phyloP scores from a whole-genome alignment of 1,284 basidiomycete species.

The Erythrobasidium hasegawianum region DNA sequence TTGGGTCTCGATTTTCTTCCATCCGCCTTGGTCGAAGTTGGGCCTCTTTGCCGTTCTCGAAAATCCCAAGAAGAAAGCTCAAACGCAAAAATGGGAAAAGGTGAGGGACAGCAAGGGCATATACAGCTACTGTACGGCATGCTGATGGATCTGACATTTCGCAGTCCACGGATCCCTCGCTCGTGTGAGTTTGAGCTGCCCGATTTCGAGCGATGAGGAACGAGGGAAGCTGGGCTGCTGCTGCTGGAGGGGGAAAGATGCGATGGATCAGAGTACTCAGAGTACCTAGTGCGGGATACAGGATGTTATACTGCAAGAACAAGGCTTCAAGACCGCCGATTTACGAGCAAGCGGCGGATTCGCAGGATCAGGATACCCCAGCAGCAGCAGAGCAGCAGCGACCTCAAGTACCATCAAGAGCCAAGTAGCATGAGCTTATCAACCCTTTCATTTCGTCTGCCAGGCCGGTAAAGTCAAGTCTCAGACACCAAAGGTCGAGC shows the following conservation, averaged over 20 bases:
- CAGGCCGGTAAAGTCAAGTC: slow-evolving; percentile 95
- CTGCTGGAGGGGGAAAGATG: no score
- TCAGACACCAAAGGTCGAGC: slow-evolving; percentile 73
- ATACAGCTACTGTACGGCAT: not conserved
- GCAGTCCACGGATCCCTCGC: slow-evolving; percentile 35
- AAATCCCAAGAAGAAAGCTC: not conserved
- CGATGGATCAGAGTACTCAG: no score
- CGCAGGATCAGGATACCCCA: not conserved
- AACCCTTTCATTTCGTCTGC: not conserved
- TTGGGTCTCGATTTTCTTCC: no score
- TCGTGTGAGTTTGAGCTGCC: slow-evolving; percentile 22
- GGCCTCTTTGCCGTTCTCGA: no score
- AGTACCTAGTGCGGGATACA: no score
- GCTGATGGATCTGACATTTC: not conserved
- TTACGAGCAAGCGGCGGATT: no score
- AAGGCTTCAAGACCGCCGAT: no score
- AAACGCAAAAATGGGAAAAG: slow-evolving; percentile 30
- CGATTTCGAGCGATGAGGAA: no score
- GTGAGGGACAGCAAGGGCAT: slow-evolving; percentile 6
- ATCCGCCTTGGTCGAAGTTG: no score
- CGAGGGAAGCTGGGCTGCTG: no score
- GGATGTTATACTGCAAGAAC: no score
- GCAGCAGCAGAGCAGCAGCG: slow-evolving; percentile 2
- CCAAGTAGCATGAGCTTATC: slow-evolving; percentile 4
- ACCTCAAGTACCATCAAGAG: not conserved